Base-by-base conservation (phyloP, 2,329 filamentous ascomycete genomes). In the Clarireedia homoeocarpa region DNA sequence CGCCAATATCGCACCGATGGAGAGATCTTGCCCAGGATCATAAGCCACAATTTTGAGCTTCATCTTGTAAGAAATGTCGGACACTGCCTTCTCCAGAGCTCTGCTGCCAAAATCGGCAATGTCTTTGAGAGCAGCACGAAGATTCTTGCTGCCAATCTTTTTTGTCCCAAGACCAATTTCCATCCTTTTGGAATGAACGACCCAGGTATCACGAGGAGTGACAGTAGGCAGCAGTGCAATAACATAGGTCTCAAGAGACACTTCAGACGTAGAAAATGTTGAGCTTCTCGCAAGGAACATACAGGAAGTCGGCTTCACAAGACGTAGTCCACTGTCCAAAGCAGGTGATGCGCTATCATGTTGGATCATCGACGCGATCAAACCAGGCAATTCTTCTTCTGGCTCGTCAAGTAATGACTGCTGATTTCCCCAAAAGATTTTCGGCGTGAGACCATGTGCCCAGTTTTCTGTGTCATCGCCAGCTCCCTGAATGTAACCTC, bases 381-480 rank as follows among this genome's bases (percentile, higher is more conserved):
- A 63, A 2, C 65, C 74, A 0, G 78, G 76, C 5, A 86, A 71
- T 2, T 90, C 82, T 9, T 81, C 78, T 65, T 96, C 91, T 0
- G 79, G 66, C 0, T 85, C 79, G 0, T 70, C 70, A 20, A 95
- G 73, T 10, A 97, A 74, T 5, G 67, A 40, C 0, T 80, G 74
- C 44, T 74, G 75, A 63, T 96, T 76, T 2, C 71, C 71, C 94
- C 94, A 99, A 72, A 96, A 99, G 0, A 92, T 61, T 0, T 74
- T 69, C 0, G 92, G 83, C 0, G 88, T 94, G 15, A 97, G 78
- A 0, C 89, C 90, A 53, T 81, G 74, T 1, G 91, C 86, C 94
- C 94, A 99, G 63, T 89, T 89, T 75, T 99, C 94, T 12, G 88
- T 89, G 69, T 99, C 94, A 70, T 99, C 94, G 2, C 88, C 94